phyloP scores from a whole-genome alignment of 2,329 filamentous ascomycete genomes.

The Xylariaceae sp. region DNA sequence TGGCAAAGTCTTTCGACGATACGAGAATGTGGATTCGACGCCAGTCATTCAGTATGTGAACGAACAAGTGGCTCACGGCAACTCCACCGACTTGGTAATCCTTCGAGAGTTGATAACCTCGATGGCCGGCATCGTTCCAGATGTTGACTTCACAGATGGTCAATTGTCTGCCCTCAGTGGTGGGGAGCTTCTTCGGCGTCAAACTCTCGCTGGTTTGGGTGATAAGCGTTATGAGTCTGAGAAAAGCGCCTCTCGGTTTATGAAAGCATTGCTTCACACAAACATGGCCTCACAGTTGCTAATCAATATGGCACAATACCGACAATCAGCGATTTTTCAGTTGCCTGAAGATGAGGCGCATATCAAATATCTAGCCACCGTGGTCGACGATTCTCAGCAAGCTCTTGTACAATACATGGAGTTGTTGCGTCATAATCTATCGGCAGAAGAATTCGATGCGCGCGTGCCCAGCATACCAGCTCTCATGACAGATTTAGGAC shows the following conservation, averaged over 20 bases:
- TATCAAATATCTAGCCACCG: conserved; percentile 86
- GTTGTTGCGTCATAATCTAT: conserved; percentile 80
- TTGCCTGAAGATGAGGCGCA: conserved; percentile 75
- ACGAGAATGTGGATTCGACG: conserved; percentile 80
- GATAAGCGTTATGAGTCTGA: conserved; percentile 82
- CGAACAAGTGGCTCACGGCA: conserved; percentile 79
- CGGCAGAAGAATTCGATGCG: conserved; percentile 76
- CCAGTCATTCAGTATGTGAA: conserved; percentile 91
- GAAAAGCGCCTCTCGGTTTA: conserved; percentile 78
- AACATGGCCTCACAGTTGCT: conserved; percentile 82
- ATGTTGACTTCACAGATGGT: conserved; percentile 85
- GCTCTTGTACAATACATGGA: conserved; percentile 89
- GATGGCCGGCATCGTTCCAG: conserved; percentile 92
- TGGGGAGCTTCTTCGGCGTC: conserved; percentile 77
- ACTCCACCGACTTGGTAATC: conserved; percentile 89
- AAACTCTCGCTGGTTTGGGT: conserved; percentile 79
- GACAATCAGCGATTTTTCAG: conserved; percentile 83
- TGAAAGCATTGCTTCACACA: conserved; percentile 79
- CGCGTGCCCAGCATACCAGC: conserved; percentile 77
- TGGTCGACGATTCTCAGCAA: conserved; percentile 88
- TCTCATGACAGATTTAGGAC: conserved; percentile 78
- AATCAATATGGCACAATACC: conserved; percentile 89
- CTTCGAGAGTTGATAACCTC: conserved; percentile 87
- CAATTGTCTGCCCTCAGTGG: conserved; percentile 90
- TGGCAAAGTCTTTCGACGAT: conserved; percentile 86